Percentiles rank a stretch among this genome's conserved stretches.
These are phyloP conservation scores for Glebionis coronaria DNA, from an alignment of 129 eudicot genomes.

Conservation along the genomic window DNA sequence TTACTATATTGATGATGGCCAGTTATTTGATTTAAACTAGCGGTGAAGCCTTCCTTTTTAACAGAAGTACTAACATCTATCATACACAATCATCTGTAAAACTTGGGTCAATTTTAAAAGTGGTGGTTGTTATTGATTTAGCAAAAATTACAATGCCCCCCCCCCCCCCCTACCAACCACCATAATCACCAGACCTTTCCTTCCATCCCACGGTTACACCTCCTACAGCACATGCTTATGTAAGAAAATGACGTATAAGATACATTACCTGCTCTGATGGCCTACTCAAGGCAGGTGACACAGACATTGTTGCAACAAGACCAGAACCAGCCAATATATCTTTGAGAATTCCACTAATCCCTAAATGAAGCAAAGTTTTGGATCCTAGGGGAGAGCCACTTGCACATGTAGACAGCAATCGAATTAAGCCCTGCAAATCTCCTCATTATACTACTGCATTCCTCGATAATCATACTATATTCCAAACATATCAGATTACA, in stretches of 20 bases:
- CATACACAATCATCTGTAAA: too few species aligned
- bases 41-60: too few species aligned
- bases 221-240: too few species aligned
- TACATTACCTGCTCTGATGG: constrained; percentile 86
- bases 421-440: constrained; percentile 77
- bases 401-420: constrained; percentile 94
- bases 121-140: too few species aligned
- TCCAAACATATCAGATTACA: constrained; percentile 4
- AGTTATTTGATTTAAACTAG: too few species aligned
- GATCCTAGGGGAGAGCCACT: constrained; percentile 92
- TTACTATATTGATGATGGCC: too few species aligned
- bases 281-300: constrained; percentile 84
- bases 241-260: background rate
- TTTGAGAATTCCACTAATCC: constrained; percentile 87
- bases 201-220: too few species aligned
- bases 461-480: constrained; percentile 8
- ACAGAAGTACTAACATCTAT: too few species aligned
- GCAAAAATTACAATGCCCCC: too few species aligned
- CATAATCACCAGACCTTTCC: too few species aligned
- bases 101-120: too few species aligned
- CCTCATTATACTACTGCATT: constrained; percentile 19
- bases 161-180: too few species aligned
- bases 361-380: constrained; percentile 80
- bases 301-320: constrained; percentile 69
- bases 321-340: constrained; percentile 86